Evolutionary conservation across 2,329 filamentous ascomycete species (phyloP), one percentile per base, ranked within the genome.

Genomic region (Alternaria metachromatica): DNA sequence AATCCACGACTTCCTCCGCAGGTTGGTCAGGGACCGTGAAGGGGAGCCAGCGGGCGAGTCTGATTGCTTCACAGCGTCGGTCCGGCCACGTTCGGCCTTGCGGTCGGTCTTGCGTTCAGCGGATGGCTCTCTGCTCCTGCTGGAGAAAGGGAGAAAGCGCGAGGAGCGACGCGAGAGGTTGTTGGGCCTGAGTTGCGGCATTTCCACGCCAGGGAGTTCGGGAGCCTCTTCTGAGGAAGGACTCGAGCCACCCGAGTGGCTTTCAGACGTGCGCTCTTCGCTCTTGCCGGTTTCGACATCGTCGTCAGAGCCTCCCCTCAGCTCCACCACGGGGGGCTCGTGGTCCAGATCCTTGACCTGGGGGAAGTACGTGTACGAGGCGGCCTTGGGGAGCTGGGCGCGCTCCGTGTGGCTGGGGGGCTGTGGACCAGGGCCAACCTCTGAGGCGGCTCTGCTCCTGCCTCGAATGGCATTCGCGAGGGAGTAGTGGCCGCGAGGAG

Each of bases 231-330:
- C 78, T 28, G 80, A 80, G 26, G 81, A 81, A 11, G 82, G 83
- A 54, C 82, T 84, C 10, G 80, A 82, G 60, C 79, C 81, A 25
- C 78, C 82, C 18, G 82, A 83, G 18, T 82, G 82, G 57, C 79
- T 79, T 64, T 75, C 77, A 12, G 77, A 77, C 5, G 70, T 70
- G 30, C 68, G 66, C 63, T 83, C 81, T 45, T 68, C 75, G 57
- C 67, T 69, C 48, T 63, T 69, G 58, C 61, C 64, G 18, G 66
- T 63, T 43, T 75, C 71, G 56, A 78, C 63, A 28, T 80, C 75
- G 21, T 78, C 76, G 41, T 80, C 78, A 4, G 76, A 74, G 46
- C 75, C 70, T 26, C 72, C 72, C 60, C 73, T 76, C 41, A 74
- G 63, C 50, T 75, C 76, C 30, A 75, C 67, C 48, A 73, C 67